Conservation (phyloP, 1,284 basidiomycete species). For the Heterobasidion irregulare region DNA sequence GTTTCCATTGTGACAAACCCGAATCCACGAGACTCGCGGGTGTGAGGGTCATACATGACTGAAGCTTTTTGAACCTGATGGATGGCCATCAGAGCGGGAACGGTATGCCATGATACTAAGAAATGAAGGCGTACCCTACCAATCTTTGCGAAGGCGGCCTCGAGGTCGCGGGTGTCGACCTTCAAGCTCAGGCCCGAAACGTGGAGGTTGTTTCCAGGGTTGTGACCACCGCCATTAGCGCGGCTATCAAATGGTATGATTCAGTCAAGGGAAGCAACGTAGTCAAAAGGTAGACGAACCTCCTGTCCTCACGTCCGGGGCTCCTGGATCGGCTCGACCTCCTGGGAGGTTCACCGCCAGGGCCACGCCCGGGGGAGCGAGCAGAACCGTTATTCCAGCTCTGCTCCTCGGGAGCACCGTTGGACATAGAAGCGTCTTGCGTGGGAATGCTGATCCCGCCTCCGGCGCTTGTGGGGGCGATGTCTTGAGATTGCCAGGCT, state of each 20-base stretch:
- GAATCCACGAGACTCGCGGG: conserved; percentile 93
- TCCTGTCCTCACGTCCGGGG: conserved; percentile 44
- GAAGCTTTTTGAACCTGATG: conserved; percentile 77
- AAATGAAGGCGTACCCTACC: conserved; percentile 62
- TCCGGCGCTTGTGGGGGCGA: conserved; percentile 42
- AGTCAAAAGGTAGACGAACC: conserved; percentile 28
- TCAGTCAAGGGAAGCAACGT: conserved; percentile 11
- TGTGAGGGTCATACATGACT: conserved; percentile 96
- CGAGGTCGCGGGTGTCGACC: conserved; percentile 82
- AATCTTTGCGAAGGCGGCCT: conserved; percentile 82
- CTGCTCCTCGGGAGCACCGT: conserved; percentile 33
- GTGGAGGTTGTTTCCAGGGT: conserved; percentile 96
- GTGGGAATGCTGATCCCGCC: conserved; percentile 63
- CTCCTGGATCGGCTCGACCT: conserved; percentile 68
- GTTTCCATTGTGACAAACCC: conserved; percentile 96
- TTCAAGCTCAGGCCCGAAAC: conserved; percentile 80
- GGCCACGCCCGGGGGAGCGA: conserved; percentile 40
- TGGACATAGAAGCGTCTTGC: conserved; percentile 37
- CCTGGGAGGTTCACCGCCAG: conserved; percentile 41
- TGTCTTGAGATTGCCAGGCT: conserved; percentile 79
- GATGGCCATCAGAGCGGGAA: neutral
- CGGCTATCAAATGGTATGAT: conserved; percentile 11
- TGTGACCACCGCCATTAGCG: conserved; percentile 35
- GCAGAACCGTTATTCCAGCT: conserved; percentile 30
- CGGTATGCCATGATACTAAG: neutral